Evolutionary conservation across 768 basidiomycete genomes (phyloP), one percentile per base, ranked within the genome.

Genomic region (Xerocomellus dryophilus): DNA sequence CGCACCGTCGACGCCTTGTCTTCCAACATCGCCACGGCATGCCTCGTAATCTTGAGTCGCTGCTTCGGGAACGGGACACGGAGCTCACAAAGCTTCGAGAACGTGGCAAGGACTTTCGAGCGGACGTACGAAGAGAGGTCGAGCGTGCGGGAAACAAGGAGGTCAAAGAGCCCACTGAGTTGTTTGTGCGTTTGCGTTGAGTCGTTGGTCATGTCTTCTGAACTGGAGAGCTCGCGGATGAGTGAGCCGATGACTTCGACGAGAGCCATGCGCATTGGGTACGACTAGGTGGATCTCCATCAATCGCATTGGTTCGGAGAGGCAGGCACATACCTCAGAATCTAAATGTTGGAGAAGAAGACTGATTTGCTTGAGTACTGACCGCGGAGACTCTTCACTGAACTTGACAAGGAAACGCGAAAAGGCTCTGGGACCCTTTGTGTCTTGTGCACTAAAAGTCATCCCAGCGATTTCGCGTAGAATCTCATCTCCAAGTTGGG

Each of bases 211-310:
- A 74, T 74, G 39, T 80, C 79, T 18, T 73, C 69, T 3, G 82
- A 78, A 18, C 71, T 66, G 0, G 88, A 83, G 12, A 98, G 81
- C 59, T 98, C 91, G 41, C 79, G 77, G 65, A 98, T 93, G 56
- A 98, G 82, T 54, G 78, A 75, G 6, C 92, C 93, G 38, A 98
- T 83, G 53, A 95, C 81, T 67, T 98, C 96, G 47, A 99, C 82
- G 51, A 99, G 78, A 1, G 93, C 92, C 76, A 93, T 88, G 39
- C 97, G 92, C 85, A 99, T 94, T 0, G 94, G 91, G 66, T 98
- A 97, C 0, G 94, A 86, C 93, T 97, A 61, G 14, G 43, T 6
- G 32, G 35, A 18, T 29, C 11, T 35, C 15, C n/a, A 36, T 51
- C 12, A 50, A 21, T 12, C 12, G 27, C 7, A 14, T 42, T 5